Evolutionary conservation across 768 basidiomycete species (phyloP), one percentile per base, ranked within the genome.

Genomic region (Fomitopsis serialis): DNA sequence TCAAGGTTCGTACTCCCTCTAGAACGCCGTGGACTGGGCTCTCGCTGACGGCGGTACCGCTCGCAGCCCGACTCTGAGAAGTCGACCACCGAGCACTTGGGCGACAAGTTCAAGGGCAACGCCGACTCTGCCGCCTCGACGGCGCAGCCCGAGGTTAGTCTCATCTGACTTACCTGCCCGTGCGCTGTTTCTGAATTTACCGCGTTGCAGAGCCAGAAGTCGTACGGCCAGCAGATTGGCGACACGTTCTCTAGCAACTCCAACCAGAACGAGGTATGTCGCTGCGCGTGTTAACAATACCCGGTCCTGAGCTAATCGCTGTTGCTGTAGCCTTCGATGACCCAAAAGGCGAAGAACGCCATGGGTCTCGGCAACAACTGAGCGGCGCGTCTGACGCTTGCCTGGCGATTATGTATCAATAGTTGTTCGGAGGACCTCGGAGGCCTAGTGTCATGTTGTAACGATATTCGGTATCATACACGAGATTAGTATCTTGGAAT

Each of bases 1-100:
- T 70, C 32, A 72, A 72, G 68, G 70, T 72, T 7, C 8, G 58
- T 52, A 12, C 15, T 40, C 7, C 15, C 37, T 19, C 37, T 7
- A 15, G 29, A 6, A 11, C 29, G 29, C 19, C 15, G 19, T 4
- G 37, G 15, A n/a, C n/a, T n/a, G n/a, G 13, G 37, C 22, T 29
- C 24, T 44, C 22, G 42, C 49, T 21, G 0, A 42, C 24, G 2
- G n/a, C 45, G 10, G 17, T 45, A 25, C 22, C 24, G 19, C 47
- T 11, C 32, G 8, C 36, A 68, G 68, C 70, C 70, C 58, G 66
- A 70, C 58, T 68, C 68, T 42, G 58, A 70, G 65, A 71, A 71
- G 67, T 63, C 69, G 21, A 68, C 62, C 58, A 68, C 69, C 42
- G 68, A 72, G 67, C 69, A 73, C 55, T 35, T 69, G 50, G 67